A percentile compares a stretch with the other conserved stretches of the same genome.
These are phyloP conservation scores for Fusarium dimerum DNA, from an alignment of 2,329 filamentous ascomycete genomes.

Conservation along the genomic window DNA sequence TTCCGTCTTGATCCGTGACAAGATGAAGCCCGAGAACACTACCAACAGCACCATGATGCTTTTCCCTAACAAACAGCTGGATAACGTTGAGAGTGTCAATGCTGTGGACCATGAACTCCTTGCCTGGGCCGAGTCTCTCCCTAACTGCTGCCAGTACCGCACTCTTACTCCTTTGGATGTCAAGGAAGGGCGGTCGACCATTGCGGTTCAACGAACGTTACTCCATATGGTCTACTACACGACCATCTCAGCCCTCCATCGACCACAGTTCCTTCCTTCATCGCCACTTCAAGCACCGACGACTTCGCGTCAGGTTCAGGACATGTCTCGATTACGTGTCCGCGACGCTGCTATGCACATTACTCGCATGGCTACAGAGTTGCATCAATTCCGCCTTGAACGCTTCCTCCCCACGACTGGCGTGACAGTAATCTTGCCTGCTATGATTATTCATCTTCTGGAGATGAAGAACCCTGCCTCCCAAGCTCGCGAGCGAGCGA, in stretches of 20 bases:
- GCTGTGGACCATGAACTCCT: conserved; percentile 77
- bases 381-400: conserved; percentile 73
- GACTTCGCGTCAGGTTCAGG: conserved; percentile 70
- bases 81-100: conserved; percentile 79
- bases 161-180: conserved; percentile 55
- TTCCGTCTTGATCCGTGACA: conserved; percentile 83
- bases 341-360: conserved; percentile 83
- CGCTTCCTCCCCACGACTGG: conserved; percentile 84
- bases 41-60: conserved; percentile 84
- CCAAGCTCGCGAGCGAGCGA: conserved; percentile 69
- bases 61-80: conserved; percentile 81
- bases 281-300: conserved; percentile 56
- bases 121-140: conserved; percentile 74
- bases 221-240: conserved; percentile 94
- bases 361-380: conserved; percentile 76
- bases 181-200: conserved; percentile 59
- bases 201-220: conserved; percentile 76
- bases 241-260: conserved; percentile 85
- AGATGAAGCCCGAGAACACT: conserved; percentile 74
- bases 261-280: conserved; percentile 84
- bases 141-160: conserved; percentile 69
- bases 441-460: conserved; percentile 90
- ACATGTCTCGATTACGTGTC: conserved; percentile 80
- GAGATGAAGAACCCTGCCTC: conserved; percentile 85
- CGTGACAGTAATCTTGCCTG: conserved; percentile 86